These are phyloP conservation scores for Talaromyces albobiverticillius DNA, from an alignment of 2,329 filamentous ascomycete genomes.

Conservation along the genomic window DNA sequence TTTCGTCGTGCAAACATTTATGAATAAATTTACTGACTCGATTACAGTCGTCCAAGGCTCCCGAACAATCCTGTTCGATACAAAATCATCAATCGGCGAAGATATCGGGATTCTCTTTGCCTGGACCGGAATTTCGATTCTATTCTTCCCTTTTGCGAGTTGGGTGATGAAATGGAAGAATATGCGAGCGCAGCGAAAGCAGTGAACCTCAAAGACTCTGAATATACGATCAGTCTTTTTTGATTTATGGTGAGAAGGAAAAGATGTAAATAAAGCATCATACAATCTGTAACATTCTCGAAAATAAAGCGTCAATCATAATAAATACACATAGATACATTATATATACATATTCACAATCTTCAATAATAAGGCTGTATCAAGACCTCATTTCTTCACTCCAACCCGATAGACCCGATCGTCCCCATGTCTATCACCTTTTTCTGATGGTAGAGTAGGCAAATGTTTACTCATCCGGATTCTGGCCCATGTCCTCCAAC, in stretches of 20 bases:
- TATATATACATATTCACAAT: slow-evolving; percentile 11
- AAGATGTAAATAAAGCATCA: background rate
- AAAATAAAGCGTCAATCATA: background rate
- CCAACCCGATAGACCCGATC: background rate
- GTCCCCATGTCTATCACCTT: background rate
- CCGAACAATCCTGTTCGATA: slow-evolving; percentile 60
- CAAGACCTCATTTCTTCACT: background rate
- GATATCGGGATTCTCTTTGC: slow-evolving; percentile 61
- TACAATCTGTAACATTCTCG: background rate
- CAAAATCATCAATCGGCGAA: slow-evolving; percentile 56
- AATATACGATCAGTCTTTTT: no score
- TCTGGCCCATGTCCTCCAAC: slow-evolving; percentile 12
- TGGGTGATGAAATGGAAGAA: slow-evolving; percentile 43
- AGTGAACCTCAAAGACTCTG: no score
- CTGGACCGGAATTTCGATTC: slow-evolving; percentile 46
- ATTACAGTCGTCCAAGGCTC: slow-evolving; percentile 60
- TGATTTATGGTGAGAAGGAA: background rate
- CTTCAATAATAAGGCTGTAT: background rate
- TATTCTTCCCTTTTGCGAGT: slow-evolving; percentile 52
- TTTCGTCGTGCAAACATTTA: no score
- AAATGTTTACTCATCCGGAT: slow-evolving; percentile 11
- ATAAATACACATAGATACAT: slow-evolving; percentile 2
- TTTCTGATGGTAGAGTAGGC: no score
- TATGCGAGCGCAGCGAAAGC: background rate
- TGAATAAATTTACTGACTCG: no score